Evolutionary conservation across 2,329 filamentous ascomycete genomes (phyloP).

Genomic region (Chalara sp.): DNA sequence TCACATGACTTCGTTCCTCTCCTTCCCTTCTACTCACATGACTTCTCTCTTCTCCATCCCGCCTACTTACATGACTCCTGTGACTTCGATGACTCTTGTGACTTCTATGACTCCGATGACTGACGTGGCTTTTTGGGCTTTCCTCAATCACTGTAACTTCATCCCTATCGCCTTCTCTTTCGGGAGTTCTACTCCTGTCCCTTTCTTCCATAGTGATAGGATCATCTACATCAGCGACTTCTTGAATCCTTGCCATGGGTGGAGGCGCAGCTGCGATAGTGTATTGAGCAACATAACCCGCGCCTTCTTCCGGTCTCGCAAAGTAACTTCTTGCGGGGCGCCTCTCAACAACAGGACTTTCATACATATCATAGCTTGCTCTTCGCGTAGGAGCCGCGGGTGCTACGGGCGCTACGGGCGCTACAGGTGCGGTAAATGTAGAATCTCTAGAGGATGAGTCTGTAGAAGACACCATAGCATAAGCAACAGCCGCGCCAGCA

Average conservation of each 20-base stretch:
- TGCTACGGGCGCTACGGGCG: neutral
- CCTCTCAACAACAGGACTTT: neutral
- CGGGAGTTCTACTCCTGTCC: constrained; percentile 4
- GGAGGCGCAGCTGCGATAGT: neutral
- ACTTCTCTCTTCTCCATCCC: neutral
- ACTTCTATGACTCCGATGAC: neutral
- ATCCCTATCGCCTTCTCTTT: constrained; percentile 3
- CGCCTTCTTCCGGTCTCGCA: neutral
- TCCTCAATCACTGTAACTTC: constrained; percentile 5
- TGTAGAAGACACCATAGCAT: constrained; percentile 57
- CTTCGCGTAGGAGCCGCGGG: neutral
- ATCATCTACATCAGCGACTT: neutral
- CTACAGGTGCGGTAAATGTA: neutral
- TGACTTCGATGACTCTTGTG: constrained; percentile 1
- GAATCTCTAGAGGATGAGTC: constrained; percentile 30
- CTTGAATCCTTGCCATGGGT: neutral
- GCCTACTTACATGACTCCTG: neutral
- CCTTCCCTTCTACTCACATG: neutral
- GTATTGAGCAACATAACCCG: constrained; percentile 2
- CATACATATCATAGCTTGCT: neutral
- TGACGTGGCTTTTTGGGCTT: constrained; percentile 1
- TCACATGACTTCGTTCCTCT: neutral
- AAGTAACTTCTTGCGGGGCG: constrained; percentile 3
- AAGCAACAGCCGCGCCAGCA: constrained; percentile 69
- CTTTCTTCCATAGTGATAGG: neutral